Base-by-base conservation (phyloP, 73 alveolate species). In the Stentor roeselii region DNA sequence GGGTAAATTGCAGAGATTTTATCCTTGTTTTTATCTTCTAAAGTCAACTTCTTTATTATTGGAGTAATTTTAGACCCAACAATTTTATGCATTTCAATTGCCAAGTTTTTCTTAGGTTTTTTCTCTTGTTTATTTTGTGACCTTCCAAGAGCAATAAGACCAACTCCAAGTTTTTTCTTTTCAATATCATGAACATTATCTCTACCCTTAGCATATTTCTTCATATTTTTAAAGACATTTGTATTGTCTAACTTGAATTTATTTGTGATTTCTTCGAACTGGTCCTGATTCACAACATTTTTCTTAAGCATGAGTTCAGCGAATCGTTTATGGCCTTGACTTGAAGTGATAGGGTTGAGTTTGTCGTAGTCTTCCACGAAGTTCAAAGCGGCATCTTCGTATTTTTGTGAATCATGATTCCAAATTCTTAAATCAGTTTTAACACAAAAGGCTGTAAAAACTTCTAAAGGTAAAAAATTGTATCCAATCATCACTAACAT, bases 291-390 rank as follows among this genome's bases (percentile, higher is more conserved):
- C 30, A 50, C 67, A 50, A 50, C 21, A 11, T 50, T 50, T 50
- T 50, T 50, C 67, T 21, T 50, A 11, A 50, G 6, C 6, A 50
- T 6, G 30, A 50, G 21, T 11, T 50, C 67, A 50, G 67, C 21
- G 6, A 50, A 11, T 21, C 67, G 34, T 27, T 34, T 77, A 74
- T 40, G 35, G 34, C 90, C 85, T 76, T 76, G 84, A 3, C 11
- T 67, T 39, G 11, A 21, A n/a, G 84, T 76, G 14, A 76, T 67
- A 27, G 84, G 84, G 59, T 76, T 76, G 14, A 6, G n/a, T 35
- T 67, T 14, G 34, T 76, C 84, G 39, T 37, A 76, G 39, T 76
- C 84, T 15, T 76, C 74, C 21, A 76, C 39, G 2, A 39, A 76
- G 6, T 21, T 35, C 27, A 15, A 21, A n/a, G 74, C 84, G n/a